These are phyloP conservation scores for Persicaria tinctoria DNA, from an alignment of 148 eudicot genomes.

Conservation along the genomic window DNA sequence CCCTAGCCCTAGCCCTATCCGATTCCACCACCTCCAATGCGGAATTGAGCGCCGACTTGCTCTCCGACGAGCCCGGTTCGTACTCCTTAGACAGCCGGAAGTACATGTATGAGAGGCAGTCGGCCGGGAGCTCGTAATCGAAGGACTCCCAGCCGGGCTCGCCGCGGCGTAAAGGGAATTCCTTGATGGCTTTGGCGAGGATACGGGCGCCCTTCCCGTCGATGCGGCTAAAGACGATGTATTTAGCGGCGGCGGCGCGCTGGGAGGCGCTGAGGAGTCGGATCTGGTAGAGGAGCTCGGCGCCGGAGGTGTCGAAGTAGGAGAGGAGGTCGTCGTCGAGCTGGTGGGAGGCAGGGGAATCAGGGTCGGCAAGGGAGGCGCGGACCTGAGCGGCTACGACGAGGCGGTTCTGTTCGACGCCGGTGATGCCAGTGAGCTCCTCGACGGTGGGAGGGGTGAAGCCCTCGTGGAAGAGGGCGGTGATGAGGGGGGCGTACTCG, in stretches of 20 bases:
- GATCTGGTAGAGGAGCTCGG: conserved; percentile 64
- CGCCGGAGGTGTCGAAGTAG: conserved; percentile 50
- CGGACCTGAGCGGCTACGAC: conserved; percentile 78
- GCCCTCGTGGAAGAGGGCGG: conserved; percentile 53
- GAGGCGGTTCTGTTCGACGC: conserved; percentile 65
- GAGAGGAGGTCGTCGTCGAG: conserved; percentile 29
- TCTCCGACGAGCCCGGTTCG: conserved; percentile 23
- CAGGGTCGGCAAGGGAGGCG: conserved; percentile 34
- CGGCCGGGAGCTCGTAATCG: conserved; percentile 47
- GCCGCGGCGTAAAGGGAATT: conserved; percentile 46
- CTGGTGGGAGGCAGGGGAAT: conserved; percentile 9
- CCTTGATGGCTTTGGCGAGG: conserved; percentile 67
- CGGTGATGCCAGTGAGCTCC: conserved; percentile 68
- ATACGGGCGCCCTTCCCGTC: conserved; percentile 49
- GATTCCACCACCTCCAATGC: conserved; percentile 50
- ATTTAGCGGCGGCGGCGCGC: conserved; percentile 42
- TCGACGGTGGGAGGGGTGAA: conserved; percentile 55
- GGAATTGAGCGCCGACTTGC: conserved; percentile 28
- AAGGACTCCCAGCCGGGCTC: conserved; percentile 60
- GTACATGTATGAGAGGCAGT: conserved; percentile 63
- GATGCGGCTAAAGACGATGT: conserved; percentile 28
- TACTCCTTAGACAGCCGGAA: conserved; percentile 58
- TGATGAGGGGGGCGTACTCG: conserved; percentile 73
- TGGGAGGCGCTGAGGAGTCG: conserved; percentile 43
- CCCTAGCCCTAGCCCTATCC: conserved; percentile 35